Percentiles rank a stretch among this genome's conserved stretches.
Evolutionary conservation across 345 rosid species (phyloP).

Genomic region (Capsella bursapastoris): DNA sequence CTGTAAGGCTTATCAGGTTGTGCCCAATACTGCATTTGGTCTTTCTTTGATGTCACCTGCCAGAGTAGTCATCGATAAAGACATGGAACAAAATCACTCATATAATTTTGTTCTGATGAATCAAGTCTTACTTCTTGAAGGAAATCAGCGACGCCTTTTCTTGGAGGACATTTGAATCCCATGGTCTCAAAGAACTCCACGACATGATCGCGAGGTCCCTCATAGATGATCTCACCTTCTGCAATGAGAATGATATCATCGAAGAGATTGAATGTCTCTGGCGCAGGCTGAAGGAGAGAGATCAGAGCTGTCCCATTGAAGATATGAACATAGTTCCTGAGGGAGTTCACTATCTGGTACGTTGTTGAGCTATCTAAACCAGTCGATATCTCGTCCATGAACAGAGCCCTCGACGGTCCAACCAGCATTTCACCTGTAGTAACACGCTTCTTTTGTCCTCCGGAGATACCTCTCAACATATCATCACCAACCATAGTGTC

Average conservation of each 20-base stretch:
- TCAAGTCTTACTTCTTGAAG: conserved; percentile 70
- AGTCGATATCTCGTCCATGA: conserved; percentile 88
- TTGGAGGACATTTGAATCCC: conserved; percentile 79
- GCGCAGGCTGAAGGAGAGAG: conserved; percentile 92
- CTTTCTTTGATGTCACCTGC: conserved; percentile 86
- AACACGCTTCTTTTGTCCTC: conserved; percentile 77
- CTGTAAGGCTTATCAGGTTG: conserved; percentile 60
- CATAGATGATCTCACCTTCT: conserved; percentile 75
- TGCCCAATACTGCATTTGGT: conserved; percentile 81
- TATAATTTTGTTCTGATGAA: conserved; percentile 3
- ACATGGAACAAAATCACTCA: not conserved
- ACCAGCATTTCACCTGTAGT: conserved; percentile 90
- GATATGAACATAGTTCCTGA: conserved; percentile 62
- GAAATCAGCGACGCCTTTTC: conserved; percentile 82
- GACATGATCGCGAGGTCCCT: conserved; percentile 71
- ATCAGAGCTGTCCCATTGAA: conserved; percentile 68
- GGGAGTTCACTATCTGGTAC: conserved; percentile 66
- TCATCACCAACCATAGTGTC: conserved; percentile 74
- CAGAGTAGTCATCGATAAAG: not conserved
- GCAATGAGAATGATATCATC: conserved; percentile 78
- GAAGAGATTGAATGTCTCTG: conserved; percentile 74
- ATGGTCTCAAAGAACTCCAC: conserved; percentile 64
- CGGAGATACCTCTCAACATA: conserved; percentile 75
- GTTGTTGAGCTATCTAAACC: conserved; percentile 88
- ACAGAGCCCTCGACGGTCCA: conserved; percentile 70